phyloP scores from a whole-genome alignment of 108 stramenopile genomes.

The Cyclotella choctawhatcheeana region DNA sequence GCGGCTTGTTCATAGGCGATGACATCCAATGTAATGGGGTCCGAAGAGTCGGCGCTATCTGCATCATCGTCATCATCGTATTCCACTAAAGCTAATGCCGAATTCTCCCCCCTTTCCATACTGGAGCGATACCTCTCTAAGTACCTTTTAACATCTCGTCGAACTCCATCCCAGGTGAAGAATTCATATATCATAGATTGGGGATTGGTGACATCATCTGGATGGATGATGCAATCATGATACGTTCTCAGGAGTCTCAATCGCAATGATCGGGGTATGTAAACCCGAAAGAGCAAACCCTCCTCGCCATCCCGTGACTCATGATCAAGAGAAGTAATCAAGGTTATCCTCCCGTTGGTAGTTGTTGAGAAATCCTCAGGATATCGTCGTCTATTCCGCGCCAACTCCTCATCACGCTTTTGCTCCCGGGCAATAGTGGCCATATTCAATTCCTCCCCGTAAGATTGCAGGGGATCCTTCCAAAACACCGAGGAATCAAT shows the following conservation, averaged over 20 bases:
- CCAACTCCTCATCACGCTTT: slow-evolving; percentile 12
- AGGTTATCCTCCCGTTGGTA: slow-evolving; percentile 32
- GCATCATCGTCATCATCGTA: slow-evolving; percentile 16
- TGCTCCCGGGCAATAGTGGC: slow-evolving; percentile 40
- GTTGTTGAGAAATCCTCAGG: slow-evolving; percentile 23
- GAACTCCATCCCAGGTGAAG: slow-evolving; percentile 32
- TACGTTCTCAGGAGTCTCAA: slow-evolving; percentile 28
- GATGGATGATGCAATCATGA: slow-evolving; percentile 35
- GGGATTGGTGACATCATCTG: slow-evolving; percentile 28
- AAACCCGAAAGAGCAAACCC: slow-evolving; percentile 12
- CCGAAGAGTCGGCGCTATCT: slow-evolving; percentile 11
- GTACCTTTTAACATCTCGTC: slow-evolving; percentile 25
- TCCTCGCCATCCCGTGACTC: slow-evolving; percentile 2
- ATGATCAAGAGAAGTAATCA: slow-evolving; percentile 20
- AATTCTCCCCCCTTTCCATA: slow-evolving; percentile 26
- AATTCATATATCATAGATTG: slow-evolving; percentile 38
- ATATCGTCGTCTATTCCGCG: not conserved
- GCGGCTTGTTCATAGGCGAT: slow-evolving; percentile 32
- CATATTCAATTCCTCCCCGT: slow-evolving; percentile 39
- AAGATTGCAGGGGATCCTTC: slow-evolving; percentile 6
- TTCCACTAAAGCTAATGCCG: slow-evolving; percentile 19
- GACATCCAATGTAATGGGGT: slow-evolving; percentile 42
- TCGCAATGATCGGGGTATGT: slow-evolving; percentile 29
- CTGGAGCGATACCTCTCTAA: slow-evolving; percentile 21
- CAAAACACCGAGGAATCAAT: slow-evolving; percentile 27